Conservation (phyloP, 331 rosid species). For the Arachis monticola region DNA sequence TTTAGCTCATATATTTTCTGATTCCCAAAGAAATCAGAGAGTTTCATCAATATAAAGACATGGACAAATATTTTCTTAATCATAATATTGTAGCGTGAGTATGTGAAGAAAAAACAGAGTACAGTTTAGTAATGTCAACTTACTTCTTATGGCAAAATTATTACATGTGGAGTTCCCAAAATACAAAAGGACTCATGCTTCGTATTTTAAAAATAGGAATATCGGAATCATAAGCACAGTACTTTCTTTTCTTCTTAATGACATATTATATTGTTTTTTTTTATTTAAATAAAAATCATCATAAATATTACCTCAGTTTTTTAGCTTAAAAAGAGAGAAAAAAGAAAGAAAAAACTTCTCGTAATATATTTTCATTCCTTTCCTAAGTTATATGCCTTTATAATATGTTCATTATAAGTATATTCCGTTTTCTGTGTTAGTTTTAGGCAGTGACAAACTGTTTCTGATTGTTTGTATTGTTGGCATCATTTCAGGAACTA, state of each 20-base stretch:
- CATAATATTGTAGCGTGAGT: slow-evolving; percentile 26
- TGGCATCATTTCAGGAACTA: slow-evolving; percentile 74
- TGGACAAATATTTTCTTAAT: slow-evolving; percentile 10
- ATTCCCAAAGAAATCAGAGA: slow-evolving; percentile 10
- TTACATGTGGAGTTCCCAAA: slow-evolving; percentile 15
- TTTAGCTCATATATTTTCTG: slow-evolving; percentile 20
- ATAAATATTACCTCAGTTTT: no score
- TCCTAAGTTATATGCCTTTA: slow-evolving; percentile 21
- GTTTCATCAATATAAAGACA: neutral
- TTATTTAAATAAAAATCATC: neutral
- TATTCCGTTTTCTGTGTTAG: slow-evolving; percentile 36
- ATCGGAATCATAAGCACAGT: neutral
- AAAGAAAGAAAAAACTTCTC: no score
- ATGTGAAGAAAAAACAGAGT: slow-evolving; percentile 22
- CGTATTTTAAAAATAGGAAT: slow-evolving; percentile 9
- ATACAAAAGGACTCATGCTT: slow-evolving; percentile 8
- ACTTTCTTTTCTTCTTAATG: neutral
- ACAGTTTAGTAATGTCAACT: slow-evolving; percentile 21
- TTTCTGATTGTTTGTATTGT: slow-evolving; percentile 47
- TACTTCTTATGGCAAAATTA: slow-evolving; percentile 14
- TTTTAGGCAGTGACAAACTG: slow-evolving; percentile 8
- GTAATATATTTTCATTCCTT: neutral
- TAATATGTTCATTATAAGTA: slow-evolving; percentile 8
- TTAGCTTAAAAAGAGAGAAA: no score
- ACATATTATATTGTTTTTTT: neutral